Base-by-base conservation (phyloP, 257 asterid species). In the Nicotiana noctiflora region DNA sequence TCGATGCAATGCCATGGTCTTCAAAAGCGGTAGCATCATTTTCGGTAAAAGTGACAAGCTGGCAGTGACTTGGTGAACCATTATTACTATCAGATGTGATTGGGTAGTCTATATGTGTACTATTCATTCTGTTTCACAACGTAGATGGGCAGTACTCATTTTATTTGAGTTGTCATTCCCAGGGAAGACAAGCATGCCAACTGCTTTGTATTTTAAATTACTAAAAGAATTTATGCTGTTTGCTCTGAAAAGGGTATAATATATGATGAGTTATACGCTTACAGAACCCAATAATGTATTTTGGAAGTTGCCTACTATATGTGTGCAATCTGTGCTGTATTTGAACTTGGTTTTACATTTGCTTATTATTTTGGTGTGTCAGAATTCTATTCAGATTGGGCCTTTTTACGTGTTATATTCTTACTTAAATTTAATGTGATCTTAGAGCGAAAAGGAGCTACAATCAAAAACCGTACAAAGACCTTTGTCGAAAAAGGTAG, bases 361-460 rank as follows among this genome's bases (percentile, higher is more conserved):
- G 25, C 40, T 72, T 8, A 49, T 14, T 72, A 40, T 46, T 72
- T 56, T 56, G 13, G 61, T 46, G 14, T 72, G 78, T 46, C 8
- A 0, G 78, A 7, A 49, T 46, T 6, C 2, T 72, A 23, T 21
- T 49, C 40, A 49, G 11, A 19, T 72, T 72, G 40, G 14, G 23
- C 61, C 37, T 40, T 49, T n/a, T 72, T 81, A 62, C 49, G 8
- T 70, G 75, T 53, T 82, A n/a, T 19, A 18, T 65, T 85, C 76
- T 74, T 72, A 72, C 61, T 72, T 46, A 72, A 72, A 84, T 84
- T 29, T 64, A 17, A 79, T 76, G 84, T 49, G 61, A 72, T 72
- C 23, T 31, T 86, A 88, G 97, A 82, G 86, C 27, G 92, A 86
- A 66, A 87, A 84, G 81, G 93, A 88, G 80, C 91, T 66, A 53